phyloP scores from a whole-genome alignment of 2,329 filamentous ascomycete genomes.

The Plenodomus tracheiphilus region DNA sequence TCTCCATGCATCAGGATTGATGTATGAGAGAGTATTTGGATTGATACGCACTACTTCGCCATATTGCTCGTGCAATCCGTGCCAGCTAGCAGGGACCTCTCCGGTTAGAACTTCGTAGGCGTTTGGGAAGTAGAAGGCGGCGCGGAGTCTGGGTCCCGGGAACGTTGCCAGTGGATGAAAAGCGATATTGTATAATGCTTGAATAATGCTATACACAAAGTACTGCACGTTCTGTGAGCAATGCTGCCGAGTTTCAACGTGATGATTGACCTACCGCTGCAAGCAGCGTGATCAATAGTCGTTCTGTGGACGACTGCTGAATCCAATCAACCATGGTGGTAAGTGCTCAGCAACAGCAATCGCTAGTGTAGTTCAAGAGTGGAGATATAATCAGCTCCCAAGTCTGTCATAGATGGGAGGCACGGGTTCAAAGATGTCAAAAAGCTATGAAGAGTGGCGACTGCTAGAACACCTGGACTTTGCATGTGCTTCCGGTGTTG shows the following conservation, averaged over 20 bases:
- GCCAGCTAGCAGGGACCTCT: slow-evolving; percentile 1
- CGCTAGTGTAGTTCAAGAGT: too few relatives aligned
- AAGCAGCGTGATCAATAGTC: not conserved
- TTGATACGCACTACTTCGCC: slow-evolving; percentile 14
- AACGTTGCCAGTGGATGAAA: slow-evolving; percentile 46
- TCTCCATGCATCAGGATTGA: slow-evolving; percentile 17
- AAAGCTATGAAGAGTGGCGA: too few relatives aligned
- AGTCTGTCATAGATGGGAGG: too few relatives aligned
- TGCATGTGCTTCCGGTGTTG: too few relatives aligned
- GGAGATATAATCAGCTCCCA: too few relatives aligned
- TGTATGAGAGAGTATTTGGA: slow-evolving; percentile 8
- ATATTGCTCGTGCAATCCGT: slow-evolving; percentile 11
- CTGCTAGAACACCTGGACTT: too few relatives aligned
- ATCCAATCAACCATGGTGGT: not conserved
- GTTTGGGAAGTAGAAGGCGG: slow-evolving; percentile 20
- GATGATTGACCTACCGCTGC: not conserved
- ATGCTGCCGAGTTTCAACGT: not conserved
- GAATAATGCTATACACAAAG: slow-evolving; percentile 5
- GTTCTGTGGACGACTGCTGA: not conserved
- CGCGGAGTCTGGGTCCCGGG: slow-evolving; percentile 43
- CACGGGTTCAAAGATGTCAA: too few relatives aligned
- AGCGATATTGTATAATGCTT: slow-evolving; percentile 38
- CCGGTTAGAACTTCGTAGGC: slow-evolving; percentile 4
- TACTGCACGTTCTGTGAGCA: slow-evolving; percentile 4
- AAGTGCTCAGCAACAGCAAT: too few relatives aligned